A percentile compares a stretch with the other conserved stretches of the same genome.
These are phyloP conservation scores for Wallemia hederae DNA, from an alignment of 1,284 basidiomycete genomes.

Conservation along the genomic window DNA sequence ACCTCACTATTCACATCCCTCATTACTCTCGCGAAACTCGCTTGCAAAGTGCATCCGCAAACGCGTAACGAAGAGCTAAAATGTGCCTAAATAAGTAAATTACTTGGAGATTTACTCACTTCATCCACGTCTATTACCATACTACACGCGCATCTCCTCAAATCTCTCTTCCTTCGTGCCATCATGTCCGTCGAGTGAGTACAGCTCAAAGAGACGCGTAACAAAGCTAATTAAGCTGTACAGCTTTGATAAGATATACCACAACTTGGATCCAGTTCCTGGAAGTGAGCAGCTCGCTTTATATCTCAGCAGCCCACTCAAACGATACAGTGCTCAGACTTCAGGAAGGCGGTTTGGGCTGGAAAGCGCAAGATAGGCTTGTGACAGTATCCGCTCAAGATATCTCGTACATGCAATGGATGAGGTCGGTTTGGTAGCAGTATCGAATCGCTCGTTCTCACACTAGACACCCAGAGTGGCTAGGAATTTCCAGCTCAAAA, in stretches of 20 bases:
- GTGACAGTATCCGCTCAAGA: slow-evolving; percentile 37
- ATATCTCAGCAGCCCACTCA: not conserved
- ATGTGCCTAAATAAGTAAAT: too few relatives aligned
- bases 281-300: slow-evolving; percentile 34
- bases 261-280: slow-evolving; percentile 36
- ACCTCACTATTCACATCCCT: too few relatives aligned
- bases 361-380: slow-evolving; percentile 35
- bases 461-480: slow-evolving; percentile 31
- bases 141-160: not conserved
- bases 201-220: not conserved
- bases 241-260: slow-evolving; percentile 44
- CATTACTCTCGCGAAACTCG: too few relatives aligned
- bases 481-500: slow-evolving; percentile 60
- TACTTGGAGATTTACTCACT: too few relatives aligned
- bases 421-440: slow-evolving; percentile 19
- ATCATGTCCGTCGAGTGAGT: not conserved
- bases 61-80: too few relatives aligned
- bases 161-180: not conserved
- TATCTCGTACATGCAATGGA: slow-evolving; percentile 69
- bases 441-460: not conserved
- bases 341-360: slow-evolving; percentile 62
- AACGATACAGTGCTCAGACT: slow-evolving; percentile 44
- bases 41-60: too few relatives aligned
- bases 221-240: not conserved
- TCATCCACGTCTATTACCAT: too few relatives aligned